Base-by-base conservation (phyloP, 2,329 filamentous ascomycete species). In the Xylariaceae sp. region DNA sequence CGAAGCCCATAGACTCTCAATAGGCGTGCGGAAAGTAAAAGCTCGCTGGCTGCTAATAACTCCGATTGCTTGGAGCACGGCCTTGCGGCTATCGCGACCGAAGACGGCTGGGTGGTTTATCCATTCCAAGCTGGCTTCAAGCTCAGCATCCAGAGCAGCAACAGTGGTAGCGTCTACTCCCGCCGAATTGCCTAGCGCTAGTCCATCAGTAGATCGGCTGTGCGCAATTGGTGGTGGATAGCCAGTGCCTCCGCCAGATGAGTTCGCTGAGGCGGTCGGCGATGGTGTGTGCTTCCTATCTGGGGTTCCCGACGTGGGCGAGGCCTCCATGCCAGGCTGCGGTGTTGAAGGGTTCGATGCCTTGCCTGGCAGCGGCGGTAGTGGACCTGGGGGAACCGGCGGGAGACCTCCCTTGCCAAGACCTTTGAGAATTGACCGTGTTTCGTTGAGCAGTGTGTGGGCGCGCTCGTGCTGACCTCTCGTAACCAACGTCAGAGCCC, bases 81-180 rank as follows among this genome's bases (percentile, higher is more conserved):
- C 89, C 72, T 98, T 98, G 59, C 93, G 84, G 47, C 88, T 93
- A 64, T 98, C 93, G 29, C 93, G 83, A 7, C 87, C 85, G 64
- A 98, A 98, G 2, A 97, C 88, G 2, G 91, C 91, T 2, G 93
- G 93, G 61, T 98, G 93, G 63, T 86, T 90, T 67, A 98, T 97
- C 93, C 93, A 98, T 68, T 98, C 93, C 14, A 98, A 73, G 40
- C 87, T 88, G 25, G 87, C 81, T 64, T 95, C 89, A 25, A 98
- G 79, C 66, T 98, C 93, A 1, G 87, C 81, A 64, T 98, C 93
- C 16, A 98, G 80, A 2, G 93, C 91, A 20, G 82, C 75, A 59
- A 97, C 92, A 0, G 88, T 93, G 27, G 75, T 76, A 5, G 80
- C 70, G 60, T 98, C 93, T 45, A 98, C 92, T n/a, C 89, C 87